Conservation (phyloP, 1,284 basidiomycete genomes). For the Spongiforma sp. region DNA sequence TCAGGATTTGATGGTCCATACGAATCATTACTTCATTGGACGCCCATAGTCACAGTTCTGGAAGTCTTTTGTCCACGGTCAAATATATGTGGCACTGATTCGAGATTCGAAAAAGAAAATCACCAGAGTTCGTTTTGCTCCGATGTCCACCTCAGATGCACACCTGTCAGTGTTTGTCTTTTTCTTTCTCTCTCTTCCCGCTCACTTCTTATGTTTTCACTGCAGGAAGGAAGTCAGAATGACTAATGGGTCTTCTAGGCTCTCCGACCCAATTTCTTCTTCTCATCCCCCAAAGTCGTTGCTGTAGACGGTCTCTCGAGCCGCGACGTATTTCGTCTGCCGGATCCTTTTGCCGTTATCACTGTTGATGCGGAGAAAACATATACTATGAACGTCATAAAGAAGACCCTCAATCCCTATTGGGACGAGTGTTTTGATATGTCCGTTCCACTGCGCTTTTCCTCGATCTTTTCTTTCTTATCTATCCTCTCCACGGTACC, state of each 20-base stretch:
- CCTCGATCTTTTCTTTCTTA: slow-evolving; percentile 11
- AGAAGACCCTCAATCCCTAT: slow-evolving; percentile 90
- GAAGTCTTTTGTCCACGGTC: too few relatives aligned
- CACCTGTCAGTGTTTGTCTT: slow-evolving; percentile 32
- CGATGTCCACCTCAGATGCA: slow-evolving; percentile 34
- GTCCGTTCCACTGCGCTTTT: too few relatives aligned
- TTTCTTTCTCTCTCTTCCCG: slow-evolving; percentile 17
- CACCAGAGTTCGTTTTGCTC: too few relatives aligned
- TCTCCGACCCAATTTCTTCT: background rate
- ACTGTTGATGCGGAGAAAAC: slow-evolving; percentile 96
- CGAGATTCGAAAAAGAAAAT: too few relatives aligned
- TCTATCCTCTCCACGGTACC: slow-evolving; percentile 50
- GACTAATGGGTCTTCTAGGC: slow-evolving; percentile 50
- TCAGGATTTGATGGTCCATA: too few relatives aligned
- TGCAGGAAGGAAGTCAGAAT: slow-evolving; percentile 66
- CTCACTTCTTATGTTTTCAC: too few relatives aligned
- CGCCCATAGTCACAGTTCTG: too few relatives aligned
- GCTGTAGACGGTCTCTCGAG: slow-evolving; percentile 90
- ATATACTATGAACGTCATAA: slow-evolving; percentile 90
- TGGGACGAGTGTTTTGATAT: slow-evolving; percentile 96
- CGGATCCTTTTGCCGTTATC: slow-evolving; percentile 94
- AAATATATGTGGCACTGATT: too few relatives aligned
- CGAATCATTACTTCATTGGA: too few relatives aligned
- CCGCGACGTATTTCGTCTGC: slow-evolving; percentile 90
- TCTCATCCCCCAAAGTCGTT: slow-evolving; percentile 60